Percentiles rank a stretch among this genome's conserved stretches.
Evolutionary conservation across 1,139 yeast genomes (phyloP).

Genomic region (Saccharomycopsis phalli): DNA sequence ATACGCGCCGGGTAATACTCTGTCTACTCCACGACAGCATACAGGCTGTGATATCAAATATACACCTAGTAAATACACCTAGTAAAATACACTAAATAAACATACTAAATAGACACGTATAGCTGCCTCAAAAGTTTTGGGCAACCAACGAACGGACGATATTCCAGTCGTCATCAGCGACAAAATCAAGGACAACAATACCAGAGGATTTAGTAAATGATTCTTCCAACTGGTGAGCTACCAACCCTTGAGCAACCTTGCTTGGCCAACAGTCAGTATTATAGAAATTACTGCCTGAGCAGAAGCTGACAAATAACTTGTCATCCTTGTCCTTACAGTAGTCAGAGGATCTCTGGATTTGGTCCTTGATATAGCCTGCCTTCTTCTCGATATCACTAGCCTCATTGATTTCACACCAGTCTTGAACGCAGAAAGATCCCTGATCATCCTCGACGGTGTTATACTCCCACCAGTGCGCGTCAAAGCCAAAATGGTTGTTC

Average conservation of each 20-base stretch:
- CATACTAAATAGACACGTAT: background rate
- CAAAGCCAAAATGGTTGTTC: slow-evolving; percentile 46
- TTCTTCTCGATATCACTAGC: slow-evolving; percentile 50
- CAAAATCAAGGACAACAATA: slow-evolving; percentile 57
- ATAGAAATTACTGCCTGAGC: slow-evolving; percentile 68
- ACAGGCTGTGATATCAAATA: too few relatives aligned
- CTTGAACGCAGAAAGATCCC: slow-evolving; percentile 60
- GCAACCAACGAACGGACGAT: slow-evolving; percentile 44
- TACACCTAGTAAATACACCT: too few relatives aligned
- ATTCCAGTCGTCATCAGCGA: slow-evolving; percentile 56
- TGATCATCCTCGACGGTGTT: slow-evolving; percentile 60
- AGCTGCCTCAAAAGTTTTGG: slow-evolving; percentile 38
- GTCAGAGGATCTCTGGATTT: slow-evolving; percentile 45
- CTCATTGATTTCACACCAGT: slow-evolving; percentile 56
- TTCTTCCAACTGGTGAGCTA: slow-evolving; percentile 39
- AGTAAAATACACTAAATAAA: too few relatives aligned
- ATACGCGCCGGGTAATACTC: too few relatives aligned
- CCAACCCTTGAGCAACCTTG: slow-evolving; percentile 49
- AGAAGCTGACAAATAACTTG: slow-evolving; percentile 62
- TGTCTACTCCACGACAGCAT: too few relatives aligned
- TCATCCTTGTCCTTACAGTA: slow-evolving; percentile 37
- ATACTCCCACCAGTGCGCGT: slow-evolving; percentile 60
- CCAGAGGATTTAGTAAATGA: slow-evolving; percentile 50
- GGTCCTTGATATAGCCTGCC: slow-evolving; percentile 46
- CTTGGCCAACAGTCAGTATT: slow-evolving; percentile 71